Evolutionary conservation across 1,284 basidiomycete genomes (phyloP).

Genomic region (Leucoagaricus sp.): DNA sequence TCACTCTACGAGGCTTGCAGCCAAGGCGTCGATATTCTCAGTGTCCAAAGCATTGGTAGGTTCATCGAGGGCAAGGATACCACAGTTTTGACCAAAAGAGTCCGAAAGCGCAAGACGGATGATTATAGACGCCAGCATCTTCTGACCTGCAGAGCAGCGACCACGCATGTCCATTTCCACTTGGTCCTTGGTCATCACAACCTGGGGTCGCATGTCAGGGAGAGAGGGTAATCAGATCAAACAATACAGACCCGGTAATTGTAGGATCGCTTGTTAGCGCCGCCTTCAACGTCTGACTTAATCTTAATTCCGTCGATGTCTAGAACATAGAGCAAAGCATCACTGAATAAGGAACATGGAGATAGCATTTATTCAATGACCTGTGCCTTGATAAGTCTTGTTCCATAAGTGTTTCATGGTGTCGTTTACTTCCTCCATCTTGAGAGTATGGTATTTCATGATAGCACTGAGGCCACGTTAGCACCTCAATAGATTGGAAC

Average conservation of each 20-base stretch:
- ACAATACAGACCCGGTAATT: conserved; percentile 84
- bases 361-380: conserved; percentile 42
- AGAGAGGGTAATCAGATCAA: neutral
- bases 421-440: conserved; percentile 99
- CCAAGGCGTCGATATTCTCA: conserved; percentile 96
- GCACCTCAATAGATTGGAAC: neutral
- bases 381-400: conserved; percentile 98
- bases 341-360: conserved; percentile 18
- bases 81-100: conserved; percentile 96
- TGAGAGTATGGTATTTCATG: conserved; percentile 97
- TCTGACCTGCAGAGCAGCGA: conserved; percentile 97
- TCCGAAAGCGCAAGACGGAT: conserved; percentile 98
- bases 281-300: conserved; percentile 90
- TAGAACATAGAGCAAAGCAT: conserved; percentile 31
- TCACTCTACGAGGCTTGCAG: conserved; percentile 89
- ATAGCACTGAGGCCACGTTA: conserved; percentile 70
- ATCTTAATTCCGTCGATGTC: conserved; percentile 99
- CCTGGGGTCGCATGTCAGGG: conserved; percentile 48
- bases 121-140: conserved; percentile 99
- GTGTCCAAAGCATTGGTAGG: conserved; percentile 97
- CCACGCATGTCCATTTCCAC: conserved; percentile 99
- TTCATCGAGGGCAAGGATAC: conserved; percentile 96
- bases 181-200: conserved; percentile 98
- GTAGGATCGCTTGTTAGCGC: conserved; percentile 88
- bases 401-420: conserved; percentile 97